Evolutionary conservation across 1,284 basidiomycete species (phyloP).

Genomic region (Ustilago shanxiensis): DNA sequence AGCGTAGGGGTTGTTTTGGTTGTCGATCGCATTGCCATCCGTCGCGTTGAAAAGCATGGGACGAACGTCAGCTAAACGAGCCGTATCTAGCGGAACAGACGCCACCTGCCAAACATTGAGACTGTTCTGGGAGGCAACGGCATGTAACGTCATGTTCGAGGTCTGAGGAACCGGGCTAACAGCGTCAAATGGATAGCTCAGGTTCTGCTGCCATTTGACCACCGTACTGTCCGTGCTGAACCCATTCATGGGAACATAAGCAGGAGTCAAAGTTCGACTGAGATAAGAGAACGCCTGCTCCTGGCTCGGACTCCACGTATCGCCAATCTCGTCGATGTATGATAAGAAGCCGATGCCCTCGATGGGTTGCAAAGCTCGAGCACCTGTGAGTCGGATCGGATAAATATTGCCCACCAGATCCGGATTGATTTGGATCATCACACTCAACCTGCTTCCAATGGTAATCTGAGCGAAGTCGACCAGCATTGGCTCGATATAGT

Average conservation of each 20-base stretch:
- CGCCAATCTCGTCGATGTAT: slow-evolving; percentile 39
- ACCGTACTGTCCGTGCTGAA: slow-evolving; percentile 28
- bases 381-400: slow-evolving; percentile 50
- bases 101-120: slow-evolving; percentile 59
- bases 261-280: slow-evolving; percentile 15
- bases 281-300: slow-evolving; percentile 48
- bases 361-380: slow-evolving; percentile 51
- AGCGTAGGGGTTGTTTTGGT: slow-evolving; percentile 46
- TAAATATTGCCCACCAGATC: slow-evolving; percentile 25
- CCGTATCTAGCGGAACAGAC: slow-evolving; percentile 45
- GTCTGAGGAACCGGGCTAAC: slow-evolving; percentile 24
- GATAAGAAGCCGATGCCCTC: slow-evolving; percentile 52
- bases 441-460: slow-evolving; percentile 46
- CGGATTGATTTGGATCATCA: slow-evolving; percentile 52
- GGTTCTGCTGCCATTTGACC: slow-evolving; percentile 48
- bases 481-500: slow-evolving; percentile 44
- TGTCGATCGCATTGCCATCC: slow-evolving; percentile 30
- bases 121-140: slow-evolving; percentile 51
- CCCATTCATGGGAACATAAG: slow-evolving; percentile 43
- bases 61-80: slow-evolving; percentile 39
- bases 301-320: slow-evolving; percentile 20
- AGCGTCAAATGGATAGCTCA: slow-evolving; percentile 36
- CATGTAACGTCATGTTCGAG: slow-evolving; percentile 53
- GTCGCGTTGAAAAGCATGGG: slow-evolving; percentile 53
- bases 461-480: slow-evolving; percentile 53